Base-by-base conservation (phyloP, 78 protist species). In the Neovahlkampfia damariscottae region DNA sequence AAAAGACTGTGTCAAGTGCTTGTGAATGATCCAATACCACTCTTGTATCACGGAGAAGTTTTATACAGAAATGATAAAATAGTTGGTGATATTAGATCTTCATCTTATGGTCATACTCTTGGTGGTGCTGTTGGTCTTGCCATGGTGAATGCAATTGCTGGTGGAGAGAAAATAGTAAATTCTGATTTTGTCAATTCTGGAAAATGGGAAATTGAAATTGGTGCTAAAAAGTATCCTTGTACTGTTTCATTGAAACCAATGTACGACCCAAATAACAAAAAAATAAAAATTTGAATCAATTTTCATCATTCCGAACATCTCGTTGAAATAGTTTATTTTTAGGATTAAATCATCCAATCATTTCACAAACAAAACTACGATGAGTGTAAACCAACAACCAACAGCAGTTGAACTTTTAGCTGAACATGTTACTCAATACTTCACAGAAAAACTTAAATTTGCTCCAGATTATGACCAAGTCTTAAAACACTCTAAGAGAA, bases 51-150 rank as follows among this genome's bases (percentile, higher is more conserved):
- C 27, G 77, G 76, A 10, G 86, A 83, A 67, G 69, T 66, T 1
- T 8, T 78, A n/a, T 27, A 40, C 58, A 66, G 75, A 34, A 31
- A 83, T 35, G 86, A 81, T 69, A 8, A 3, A 8, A 19, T 76
- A 8, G 68, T 38, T 6, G 87, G 82, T 6, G 7, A 58, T 32
- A 40, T 77, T 36, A 41, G 79, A n/a, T 3, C 68, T 3, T 72
- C 80, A 8, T 59, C 77, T n/a, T 71, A 76, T 77, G 87, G 87
- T 28, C 76, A 73, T 80, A 72, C 83, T 2, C 71, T 73, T 28
- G 80, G 82, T 35, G 69, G 76, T 2, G 78, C 81, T 4, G 81
- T 83, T n/a, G 80, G 87, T 36, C 2, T 67, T 40, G 62, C 40
- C 35, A 32, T 8, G 50, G 29, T 19, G 62, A 19, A 19, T 19